Evolutionary conservation across 1,139 yeast species (phyloP), one percentile per base, ranked within the genome.

Genomic region (Saccharomyces hybrid): DNA sequence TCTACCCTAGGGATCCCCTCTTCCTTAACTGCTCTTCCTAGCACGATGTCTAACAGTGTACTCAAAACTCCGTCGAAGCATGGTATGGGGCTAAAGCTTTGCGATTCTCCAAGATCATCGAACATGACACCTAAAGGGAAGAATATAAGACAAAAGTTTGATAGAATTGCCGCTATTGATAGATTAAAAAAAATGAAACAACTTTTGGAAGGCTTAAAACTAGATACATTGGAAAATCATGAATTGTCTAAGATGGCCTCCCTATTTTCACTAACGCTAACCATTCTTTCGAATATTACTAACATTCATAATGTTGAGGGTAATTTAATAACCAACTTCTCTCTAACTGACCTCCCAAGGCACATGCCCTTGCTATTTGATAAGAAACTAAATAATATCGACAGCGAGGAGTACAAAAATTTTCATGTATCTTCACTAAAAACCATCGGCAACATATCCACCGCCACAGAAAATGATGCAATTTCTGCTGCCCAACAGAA

Each of bases 1-100:
- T 76, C 82, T 1, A 78, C 79, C 0, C 62, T 77, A 57, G 74
- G 79, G 2, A 65, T 76, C 7, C 82, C 82, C 0, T 73, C 78
- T 11, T 61, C 61, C 32, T 28, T 31, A 47, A 25, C 16, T 27
- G 52, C 53, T 7, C n/a, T 44, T 16, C 34, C 9, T 9, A 49
- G 2, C 46, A 52, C 5, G 48, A 53, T 7, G 51, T 7, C 48
- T 4, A 57, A 55, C 14, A 49, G 48, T 5, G 29, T 47, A 1
- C 46, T 52, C 2, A 52, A 52, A 29, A 50, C 61, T 0, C 54
- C 58, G 9, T 38, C 47, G 48, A 51, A 54, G 20, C 50, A 41
- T 9, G 6, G 23, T 14, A 13, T 32, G 6, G 41, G 25, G 8
- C 5, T 50, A 9, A 29, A 46, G 9, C 34, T 32, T 20, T 23